Base-by-base conservation (phyloP, 2,329 filamentous ascomycete species). In the Fusarium sororula region DNA sequence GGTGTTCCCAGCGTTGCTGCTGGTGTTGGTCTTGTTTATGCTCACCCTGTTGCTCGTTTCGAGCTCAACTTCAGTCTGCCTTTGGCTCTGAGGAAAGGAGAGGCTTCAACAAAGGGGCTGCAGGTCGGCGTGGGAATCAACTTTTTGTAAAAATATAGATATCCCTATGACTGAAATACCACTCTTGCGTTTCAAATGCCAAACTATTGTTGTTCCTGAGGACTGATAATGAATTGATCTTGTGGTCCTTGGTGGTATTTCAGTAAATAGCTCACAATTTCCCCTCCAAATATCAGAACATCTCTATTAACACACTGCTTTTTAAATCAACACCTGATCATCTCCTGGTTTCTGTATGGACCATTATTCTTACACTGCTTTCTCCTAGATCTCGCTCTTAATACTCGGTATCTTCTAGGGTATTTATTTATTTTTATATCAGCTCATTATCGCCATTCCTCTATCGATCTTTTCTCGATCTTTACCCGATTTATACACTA, bases 121-220 rank as follows among this genome's bases (percentile, higher is more conserved):
- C 95, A 96, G 81, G 92, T 99, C 78, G 96, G 96, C n/a, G 94
- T 99, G 45, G 96, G 96, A 56, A 95, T 99, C 80, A 97, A 94
- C 84, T 98, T 99, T 81, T 84, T 98, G 87, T 98, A 93, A 66
- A 68, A 42, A 66, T 32, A 72, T 59, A 74, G 68, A 74, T 69
- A 69, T 74, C 71, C 71, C 60, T 58, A 38, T 68, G 51, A 61
- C 38, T 57, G 51, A 77, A 65, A 72, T 71, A 66, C 62, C 59
- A 54, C 38, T 60, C 65, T 64, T 58, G 39, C 57, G 65, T 41
- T 72, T 51, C 28, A 68, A 55, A 54, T 45, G n/a, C 45, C 60
- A 38, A 56, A 47, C 45, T 48, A 24, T 47, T 42, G 47, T 7
- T 47, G 2, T 26, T 28, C 15, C 6, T 24, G 9, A 22, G 14